A percentile compares a stretch with the other conserved stretches of the same genome.
phyloP scores from a whole-genome alignment of 345 rosid species.

The Eucalyptus pauciflora region DNA sequence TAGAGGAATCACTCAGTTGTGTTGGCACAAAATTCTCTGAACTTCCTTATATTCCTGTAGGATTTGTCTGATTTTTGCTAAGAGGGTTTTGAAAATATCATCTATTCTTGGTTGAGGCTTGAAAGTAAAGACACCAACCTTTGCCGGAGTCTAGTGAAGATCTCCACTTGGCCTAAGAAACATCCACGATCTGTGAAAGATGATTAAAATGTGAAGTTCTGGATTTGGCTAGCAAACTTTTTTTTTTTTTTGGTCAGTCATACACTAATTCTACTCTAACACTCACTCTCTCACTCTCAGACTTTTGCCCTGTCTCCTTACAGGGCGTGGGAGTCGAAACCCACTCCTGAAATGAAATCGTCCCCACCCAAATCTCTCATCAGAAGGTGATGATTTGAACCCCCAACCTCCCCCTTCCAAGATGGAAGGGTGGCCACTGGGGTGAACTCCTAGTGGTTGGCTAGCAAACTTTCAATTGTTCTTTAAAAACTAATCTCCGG shows the following conservation, averaged over 20 bases:
- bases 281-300: too few species aligned
- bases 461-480: not conserved
- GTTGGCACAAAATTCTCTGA: not conserved
- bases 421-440: too few species aligned
- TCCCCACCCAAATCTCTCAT: too few species aligned
- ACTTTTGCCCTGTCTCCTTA: too few species aligned
- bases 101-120: not conserved
- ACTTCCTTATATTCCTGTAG: rapidly evolving
- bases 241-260: too few species aligned
- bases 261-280: too few species aligned
- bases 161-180: not conserved
- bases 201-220: not conserved
- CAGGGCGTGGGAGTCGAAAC: too few species aligned
- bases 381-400: too few species aligned
- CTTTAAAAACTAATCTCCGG: not conserved
- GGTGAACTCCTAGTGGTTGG: too few species aligned
- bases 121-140: not conserved
- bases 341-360: too few species aligned
- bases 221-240: not conserved
- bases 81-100: not conserved
- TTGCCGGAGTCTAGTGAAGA: not conserved
- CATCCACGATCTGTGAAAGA: not conserved
- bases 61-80: not conserved
- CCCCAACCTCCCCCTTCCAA: too few species aligned
- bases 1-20: not conserved